phyloP scores from a whole-genome alignment of 2,329 filamentous ascomycete genomes.

The Phaeosphaeriaceae sp. region DNA sequence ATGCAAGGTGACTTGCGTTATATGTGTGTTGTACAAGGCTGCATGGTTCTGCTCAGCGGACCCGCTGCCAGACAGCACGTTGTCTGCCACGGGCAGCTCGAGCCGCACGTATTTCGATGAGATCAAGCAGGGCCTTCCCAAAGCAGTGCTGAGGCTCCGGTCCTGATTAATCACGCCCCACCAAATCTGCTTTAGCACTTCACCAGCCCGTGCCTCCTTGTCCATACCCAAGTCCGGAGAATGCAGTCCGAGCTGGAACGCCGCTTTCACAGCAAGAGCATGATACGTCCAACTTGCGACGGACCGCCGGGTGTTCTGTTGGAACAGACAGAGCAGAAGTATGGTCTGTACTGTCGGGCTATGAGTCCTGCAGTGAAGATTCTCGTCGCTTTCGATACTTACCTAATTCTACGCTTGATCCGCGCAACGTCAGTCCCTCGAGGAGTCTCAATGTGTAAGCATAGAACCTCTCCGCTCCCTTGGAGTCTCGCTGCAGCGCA shows the following conservation, averaged over 20 bases:
- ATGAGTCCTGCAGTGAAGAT: not conserved
- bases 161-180: not conserved
- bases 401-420: not conserved
- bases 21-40: not conserved
- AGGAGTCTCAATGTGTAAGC: not conserved
- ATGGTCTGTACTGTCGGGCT: not conserved
- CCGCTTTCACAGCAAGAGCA: not conserved
- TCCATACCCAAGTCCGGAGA: not conserved
- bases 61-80: too few relatives aligned
- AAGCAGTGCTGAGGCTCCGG: not conserved
- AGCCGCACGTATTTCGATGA: not conserved
- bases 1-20: not conserved
- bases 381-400: not conserved
- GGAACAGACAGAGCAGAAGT: not conserved
- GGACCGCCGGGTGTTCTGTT: not conserved
- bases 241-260: not conserved
- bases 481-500: not conserved
- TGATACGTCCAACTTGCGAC: not conserved
- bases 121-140: not conserved
- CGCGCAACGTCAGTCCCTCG: not conserved
- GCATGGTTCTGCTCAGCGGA: not conserved
- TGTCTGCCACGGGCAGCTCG: not conserved
- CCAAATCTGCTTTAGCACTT: not conserved
- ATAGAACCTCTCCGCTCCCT: not conserved
- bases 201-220: not conserved